Conservation (phyloP, 164 flowering plant species). For the Aristolochia fimbriata region DNA sequence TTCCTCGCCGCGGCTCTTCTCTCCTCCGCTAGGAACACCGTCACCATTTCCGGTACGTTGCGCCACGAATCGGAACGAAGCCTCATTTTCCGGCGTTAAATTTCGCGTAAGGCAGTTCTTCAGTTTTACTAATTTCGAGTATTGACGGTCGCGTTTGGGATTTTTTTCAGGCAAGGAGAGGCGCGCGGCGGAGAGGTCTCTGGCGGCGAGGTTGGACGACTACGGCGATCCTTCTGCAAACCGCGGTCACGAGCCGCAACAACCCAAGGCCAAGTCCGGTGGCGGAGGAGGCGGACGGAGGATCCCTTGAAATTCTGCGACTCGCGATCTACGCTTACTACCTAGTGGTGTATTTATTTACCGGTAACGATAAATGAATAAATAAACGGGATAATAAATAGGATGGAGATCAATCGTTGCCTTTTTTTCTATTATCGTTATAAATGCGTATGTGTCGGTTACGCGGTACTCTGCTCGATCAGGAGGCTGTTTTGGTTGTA, state of each 20-base stretch:
- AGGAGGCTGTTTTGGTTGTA: too few species aligned
- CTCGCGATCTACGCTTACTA: neutral
- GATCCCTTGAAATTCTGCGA: constrained; percentile 1
- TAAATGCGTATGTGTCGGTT: neutral
- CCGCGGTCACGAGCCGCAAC: constrained; percentile 15
- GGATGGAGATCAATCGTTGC: neutral
- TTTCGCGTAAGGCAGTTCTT: too few species aligned
- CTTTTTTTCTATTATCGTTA: neutral
- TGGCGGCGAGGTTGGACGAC: constrained; percentile 18
- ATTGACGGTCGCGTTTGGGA: too few species aligned
- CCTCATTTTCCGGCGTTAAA: too few species aligned
- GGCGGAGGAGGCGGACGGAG: constrained; percentile 6
- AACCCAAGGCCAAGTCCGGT: constrained; percentile 13
- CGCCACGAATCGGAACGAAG: too few species aligned
- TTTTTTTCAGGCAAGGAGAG: too few species aligned
- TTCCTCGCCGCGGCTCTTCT: too few species aligned
- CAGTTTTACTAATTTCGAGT: too few species aligned
- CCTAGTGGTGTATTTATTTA: neutral
- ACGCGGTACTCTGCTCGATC: too few species aligned
- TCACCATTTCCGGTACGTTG: too few species aligned
- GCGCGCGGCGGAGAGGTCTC: constrained; percentile 12
- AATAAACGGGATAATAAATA: neutral
- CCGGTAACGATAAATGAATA: neutral
- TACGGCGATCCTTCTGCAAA: constrained; percentile 30
- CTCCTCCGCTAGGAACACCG: too few species aligned